phyloP scores from a whole-genome alignment of 192 early-diverging fungal genomes.

The Backusella westeae region DNA sequence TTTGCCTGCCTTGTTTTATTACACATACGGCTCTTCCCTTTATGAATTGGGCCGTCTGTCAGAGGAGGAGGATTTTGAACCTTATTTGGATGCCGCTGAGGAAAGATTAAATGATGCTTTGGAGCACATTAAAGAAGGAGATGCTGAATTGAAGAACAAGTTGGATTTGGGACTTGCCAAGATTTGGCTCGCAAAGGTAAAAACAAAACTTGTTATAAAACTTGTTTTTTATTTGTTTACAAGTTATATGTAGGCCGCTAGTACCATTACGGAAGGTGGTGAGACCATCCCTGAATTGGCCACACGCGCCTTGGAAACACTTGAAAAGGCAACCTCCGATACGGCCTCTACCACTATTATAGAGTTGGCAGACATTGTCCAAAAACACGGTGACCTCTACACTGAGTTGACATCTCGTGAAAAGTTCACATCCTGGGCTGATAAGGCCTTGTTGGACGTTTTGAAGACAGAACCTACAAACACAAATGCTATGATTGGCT shows the following conservation, averaged over 20 bases:
- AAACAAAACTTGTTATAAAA: background rate
- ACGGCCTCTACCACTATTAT: background rate
- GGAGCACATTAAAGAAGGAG: background rate
- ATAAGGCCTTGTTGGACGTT: background rate
- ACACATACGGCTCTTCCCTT: constrained; percentile 49
- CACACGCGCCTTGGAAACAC: background rate
- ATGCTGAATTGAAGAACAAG: constrained; percentile 3
- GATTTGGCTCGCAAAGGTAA: constrained; percentile 28
- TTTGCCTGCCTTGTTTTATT: constrained; percentile 44
- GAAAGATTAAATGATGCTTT: constrained; percentile 31
- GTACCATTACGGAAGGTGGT: background rate
- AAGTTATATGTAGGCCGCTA: constrained; percentile 8
- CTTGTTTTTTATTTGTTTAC: background rate
- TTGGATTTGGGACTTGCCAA: constrained; percentile 10
- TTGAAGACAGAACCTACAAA: constrained; percentile 11
- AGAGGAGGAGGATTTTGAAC: constrained; percentile 28
- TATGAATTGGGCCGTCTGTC: constrained; percentile 37
- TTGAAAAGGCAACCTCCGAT: background rate
- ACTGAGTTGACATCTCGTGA: background rate
- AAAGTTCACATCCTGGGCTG: constrained; percentile 23
- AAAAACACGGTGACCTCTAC: constrained; percentile 28
- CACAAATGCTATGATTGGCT: constrained; percentile 14
- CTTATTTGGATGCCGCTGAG: constrained; percentile 35
- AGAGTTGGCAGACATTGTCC: constrained; percentile 22
- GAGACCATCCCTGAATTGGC: constrained; percentile 17